These are phyloP conservation scores for Aureoboletus auriporus DNA, from an alignment of 768 basidiomycete genomes.

Conservation along the genomic window DNA sequence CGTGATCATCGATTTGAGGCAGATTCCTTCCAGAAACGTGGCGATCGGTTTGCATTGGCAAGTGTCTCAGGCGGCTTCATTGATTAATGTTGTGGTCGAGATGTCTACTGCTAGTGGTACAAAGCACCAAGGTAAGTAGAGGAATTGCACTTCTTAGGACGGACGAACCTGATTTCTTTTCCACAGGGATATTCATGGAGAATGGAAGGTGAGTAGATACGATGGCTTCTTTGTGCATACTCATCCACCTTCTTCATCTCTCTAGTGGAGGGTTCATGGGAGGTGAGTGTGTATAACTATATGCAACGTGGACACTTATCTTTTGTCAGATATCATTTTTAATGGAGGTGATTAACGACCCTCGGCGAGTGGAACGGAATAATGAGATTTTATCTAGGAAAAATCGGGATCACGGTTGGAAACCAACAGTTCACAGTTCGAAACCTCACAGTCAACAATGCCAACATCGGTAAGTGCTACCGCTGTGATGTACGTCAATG, in stretches of 20 bases:
- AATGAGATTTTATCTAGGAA: conserved; percentile 19
- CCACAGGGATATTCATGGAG: conserved; percentile 63
- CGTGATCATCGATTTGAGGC: conserved; percentile 65
- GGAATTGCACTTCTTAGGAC: neutral
- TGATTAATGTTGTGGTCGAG: conserved; percentile 66
- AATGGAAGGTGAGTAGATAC: conserved; percentile 47
- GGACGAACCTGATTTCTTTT: neutral
- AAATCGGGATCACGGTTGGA: conserved; percentile 65
- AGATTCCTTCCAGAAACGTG: conserved; percentile 45
- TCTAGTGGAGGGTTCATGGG: conserved; percentile 45
- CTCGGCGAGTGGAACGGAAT: neutral
- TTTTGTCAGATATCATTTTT: conserved; percentile 34
- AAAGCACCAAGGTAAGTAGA: conserved; percentile 58
- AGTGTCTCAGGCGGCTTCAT: conserved; percentile 70
- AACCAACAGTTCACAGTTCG: conserved; percentile 78
- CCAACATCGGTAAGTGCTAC: conserved; percentile 30
- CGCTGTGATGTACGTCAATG: neutral
- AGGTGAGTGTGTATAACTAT: conserved; percentile 38
- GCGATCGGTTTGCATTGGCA: conserved; percentile 84
- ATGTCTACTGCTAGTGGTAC: conserved; percentile 63
- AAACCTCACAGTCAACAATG: conserved; percentile 52
- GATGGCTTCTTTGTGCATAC: neutral
- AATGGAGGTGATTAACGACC: conserved; percentile 32
- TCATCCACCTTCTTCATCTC: neutral
- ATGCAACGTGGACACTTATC: neutral